Base-by-base conservation (phyloP, 2,329 filamentous ascomycete species). In the Microcyclospora tardicrescens region DNA sequence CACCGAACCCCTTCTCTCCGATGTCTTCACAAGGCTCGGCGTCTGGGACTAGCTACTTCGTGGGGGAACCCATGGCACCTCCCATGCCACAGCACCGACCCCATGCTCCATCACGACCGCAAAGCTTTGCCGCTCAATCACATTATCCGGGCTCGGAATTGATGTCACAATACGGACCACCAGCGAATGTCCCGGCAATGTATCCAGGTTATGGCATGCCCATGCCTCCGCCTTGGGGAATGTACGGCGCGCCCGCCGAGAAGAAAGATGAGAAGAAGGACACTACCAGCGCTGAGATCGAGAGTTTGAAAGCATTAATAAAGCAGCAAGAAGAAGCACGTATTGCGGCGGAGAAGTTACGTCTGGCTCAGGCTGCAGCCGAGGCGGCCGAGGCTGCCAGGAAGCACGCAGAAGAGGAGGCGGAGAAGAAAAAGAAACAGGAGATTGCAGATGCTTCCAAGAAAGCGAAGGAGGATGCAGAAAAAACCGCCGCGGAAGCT, bases 401-500 rank as follows among this genome's bases (percentile, higher is more conserved):
- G 9, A 45, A 46, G 33, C 46, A 55, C 33, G 57, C 61, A 10
- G 61, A 67, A 36, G 67, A 63, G 40, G 62, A 61, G 4, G 71
- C 67, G 19, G 65, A 52, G 33, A 54, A 54, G 39, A 41, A 37
- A 37, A 40, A 35, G 35, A 45, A 43, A 38, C 39, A 43, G 28
- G 44, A 47, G 39, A 45, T 49, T 27, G 60, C 60, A 38, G 57
- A 57, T 35, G 61, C 56, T 36, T 56, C 60, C 2, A 59, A 62
- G 37, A 50, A 68, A 11, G 69, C 71, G 29, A 58, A 64, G 33
- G 62, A 61, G 40, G 62, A 58, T 2, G 47, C 48, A 16, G 42
- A 46, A 10, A 51, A 54, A 43, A 53, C 43, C 33, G 51, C 52
- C 5, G 68, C 69, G 39, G 64, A 73, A 51, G 67, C 64, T 2